Conservation (phyloP, 2,329 filamentous ascomycete genomes). For the Exophiala dermatitidis region DNA sequence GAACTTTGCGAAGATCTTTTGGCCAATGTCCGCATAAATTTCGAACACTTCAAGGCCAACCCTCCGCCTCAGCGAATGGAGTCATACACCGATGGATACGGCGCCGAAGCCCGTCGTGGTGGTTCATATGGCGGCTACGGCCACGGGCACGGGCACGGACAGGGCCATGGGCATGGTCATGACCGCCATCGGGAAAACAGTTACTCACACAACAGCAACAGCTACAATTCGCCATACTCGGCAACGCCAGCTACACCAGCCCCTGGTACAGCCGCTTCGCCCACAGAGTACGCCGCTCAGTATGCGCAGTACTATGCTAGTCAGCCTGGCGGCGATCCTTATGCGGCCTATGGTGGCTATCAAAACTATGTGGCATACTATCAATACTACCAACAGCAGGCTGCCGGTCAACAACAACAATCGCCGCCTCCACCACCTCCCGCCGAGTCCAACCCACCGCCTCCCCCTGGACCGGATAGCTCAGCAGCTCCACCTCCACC, state of each 20-base stretch:
- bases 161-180: slow-evolving; percentile 46
- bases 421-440: slow-evolving; percentile 44
- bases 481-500: slow-evolving; percentile 15
- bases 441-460: slow-evolving; percentile 54
- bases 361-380: slow-evolving; percentile 57
- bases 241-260: slow-evolving; percentile 29
- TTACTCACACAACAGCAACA: slow-evolving; percentile 36
- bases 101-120: slow-evolving; percentile 40
- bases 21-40: slow-evolving; percentile 77
- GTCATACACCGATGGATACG: slow-evolving; percentile 43
- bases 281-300: slow-evolving; percentile 63
- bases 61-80: slow-evolving; percentile 54
- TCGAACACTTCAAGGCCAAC: slow-evolving; percentile 81
- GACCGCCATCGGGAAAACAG: slow-evolving; percentile 38
- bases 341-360: slow-evolving; percentile 86
- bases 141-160: slow-evolving; percentile 39
- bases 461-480: slow-evolving; percentile 51
- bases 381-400: slow-evolving; percentile 65
- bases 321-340: slow-evolving; percentile 47
- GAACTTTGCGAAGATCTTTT: slow-evolving; percentile 84
- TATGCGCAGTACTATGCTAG: slow-evolving; percentile 70
- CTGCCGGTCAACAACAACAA: slow-evolving; percentile 42
- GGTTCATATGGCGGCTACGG: slow-evolving; percentile 46
- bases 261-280: slow-evolving; percentile 33
- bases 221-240: slow-evolving; percentile 30